Conservation (phyloP, 2,329 filamentous ascomycete species). For the Botrytis medusae region DNA sequence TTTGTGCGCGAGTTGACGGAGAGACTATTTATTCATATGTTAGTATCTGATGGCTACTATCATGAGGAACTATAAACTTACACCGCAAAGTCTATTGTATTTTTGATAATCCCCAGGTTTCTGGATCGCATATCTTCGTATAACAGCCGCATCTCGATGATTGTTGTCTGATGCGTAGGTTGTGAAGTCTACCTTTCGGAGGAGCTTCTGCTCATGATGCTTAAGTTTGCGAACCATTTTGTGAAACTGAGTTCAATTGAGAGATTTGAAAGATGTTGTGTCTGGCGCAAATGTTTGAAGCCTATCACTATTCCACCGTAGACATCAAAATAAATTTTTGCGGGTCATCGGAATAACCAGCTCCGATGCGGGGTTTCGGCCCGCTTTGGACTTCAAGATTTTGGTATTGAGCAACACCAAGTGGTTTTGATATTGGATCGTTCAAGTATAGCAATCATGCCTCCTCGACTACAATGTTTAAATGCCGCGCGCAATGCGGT, state of each 20-base stretch:
- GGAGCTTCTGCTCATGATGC: slow-evolving; percentile 93
- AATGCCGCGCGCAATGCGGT: slow-evolving; percentile 28
- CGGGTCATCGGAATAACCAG: slow-evolving; percentile 6
- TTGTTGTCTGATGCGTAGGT: slow-evolving; percentile 86
- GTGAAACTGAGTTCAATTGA: not conserved
- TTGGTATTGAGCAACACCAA: slow-evolving; percentile 7
- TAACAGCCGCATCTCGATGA: slow-evolving; percentile 79
- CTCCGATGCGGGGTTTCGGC: slow-evolving; percentile 7
- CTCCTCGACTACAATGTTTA: slow-evolving; percentile 38
- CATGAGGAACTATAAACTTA: slow-evolving; percentile 42
- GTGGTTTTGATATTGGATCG: slow-evolving; percentile 16
- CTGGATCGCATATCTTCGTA: slow-evolving; percentile 86
- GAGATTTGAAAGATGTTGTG: not conserved
- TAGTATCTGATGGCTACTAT: not conserved
- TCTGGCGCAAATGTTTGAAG: slow-evolving; percentile 1
- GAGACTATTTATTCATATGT: slow-evolving; percentile 53
- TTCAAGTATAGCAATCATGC: slow-evolving; percentile 28
- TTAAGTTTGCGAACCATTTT: slow-evolving; percentile 94
- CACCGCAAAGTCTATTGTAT: slow-evolving; percentile 67
- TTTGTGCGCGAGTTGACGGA: slow-evolving; percentile 86
- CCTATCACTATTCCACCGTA: not conserved
- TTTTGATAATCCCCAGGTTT: slow-evolving; percentile 82
- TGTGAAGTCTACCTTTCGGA: slow-evolving; percentile 89
- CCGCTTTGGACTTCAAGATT: slow-evolving; percentile 14
- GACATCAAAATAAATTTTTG: slow-evolving; percentile 13